These are phyloP conservation scores for Andrographis paniculata DNA, from an alignment of 305 asterid species.

Conservation along the genomic window DNA sequence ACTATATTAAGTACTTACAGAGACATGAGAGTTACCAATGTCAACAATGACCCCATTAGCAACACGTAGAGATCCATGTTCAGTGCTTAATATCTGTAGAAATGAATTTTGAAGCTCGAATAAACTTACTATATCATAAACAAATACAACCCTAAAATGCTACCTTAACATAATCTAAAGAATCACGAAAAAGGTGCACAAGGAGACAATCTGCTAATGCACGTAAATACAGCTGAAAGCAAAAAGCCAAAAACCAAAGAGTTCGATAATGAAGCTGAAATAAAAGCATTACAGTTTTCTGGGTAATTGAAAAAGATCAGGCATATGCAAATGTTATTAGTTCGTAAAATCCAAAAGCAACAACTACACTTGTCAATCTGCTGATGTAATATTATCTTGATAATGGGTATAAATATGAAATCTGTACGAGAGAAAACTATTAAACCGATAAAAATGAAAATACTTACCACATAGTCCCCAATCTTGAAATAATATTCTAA, in stretches of 20 bases:
- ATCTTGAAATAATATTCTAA: slow-evolving; percentile 39
- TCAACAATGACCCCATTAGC: slow-evolving; percentile 72
- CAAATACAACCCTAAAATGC: slow-evolving; percentile 13
- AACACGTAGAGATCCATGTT: slow-evolving; percentile 56
- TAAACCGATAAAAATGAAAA: neutral
- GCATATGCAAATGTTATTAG: neutral
- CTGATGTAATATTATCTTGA: neutral
- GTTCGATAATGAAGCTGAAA: slow-evolving; percentile 1
- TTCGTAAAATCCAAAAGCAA: neutral
- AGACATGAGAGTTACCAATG: slow-evolving; percentile 56
- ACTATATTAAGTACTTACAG: slow-evolving; percentile 47
- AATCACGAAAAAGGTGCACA: too few species aligned
- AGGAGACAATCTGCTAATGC: slow-evolving; percentile 11
- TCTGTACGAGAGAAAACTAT: neutral
- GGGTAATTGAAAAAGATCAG: neutral
- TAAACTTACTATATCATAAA: slow-evolving; percentile 8
- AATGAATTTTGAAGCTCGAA: slow-evolving; percentile 9
- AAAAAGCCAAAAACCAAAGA: neutral
- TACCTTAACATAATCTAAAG: too few species aligned
- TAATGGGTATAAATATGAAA: neutral
- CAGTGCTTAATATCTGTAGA: slow-evolving; percentile 81
- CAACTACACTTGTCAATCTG: too few species aligned
- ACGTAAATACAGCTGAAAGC: slow-evolving; percentile 6
- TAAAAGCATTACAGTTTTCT: slow-evolving; percentile 5
- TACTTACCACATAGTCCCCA: slow-evolving; percentile 94